A percentile compares a stretch with the other conserved stretches of the same genome.
Evolutionary conservation across 2,329 filamentous ascomycete species (phyloP).

Genomic region (Exophiala sp.): DNA sequence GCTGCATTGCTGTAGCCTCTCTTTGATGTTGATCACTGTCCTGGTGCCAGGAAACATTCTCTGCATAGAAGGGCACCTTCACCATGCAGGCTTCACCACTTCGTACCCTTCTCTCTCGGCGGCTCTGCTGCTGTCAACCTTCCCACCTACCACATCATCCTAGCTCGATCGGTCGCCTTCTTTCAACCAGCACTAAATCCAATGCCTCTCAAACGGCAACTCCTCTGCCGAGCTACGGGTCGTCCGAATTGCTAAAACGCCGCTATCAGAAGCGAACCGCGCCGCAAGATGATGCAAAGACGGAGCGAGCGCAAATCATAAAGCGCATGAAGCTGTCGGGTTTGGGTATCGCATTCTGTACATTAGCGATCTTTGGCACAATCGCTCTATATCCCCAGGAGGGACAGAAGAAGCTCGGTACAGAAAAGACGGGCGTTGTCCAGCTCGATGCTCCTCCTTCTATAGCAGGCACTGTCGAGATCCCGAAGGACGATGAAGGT

Average conservation of each 20-base stretch:
- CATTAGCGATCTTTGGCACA: constrained; percentile 40
- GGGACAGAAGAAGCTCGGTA: constrained; percentile 15
- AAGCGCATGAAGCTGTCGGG: constrained; percentile 23
- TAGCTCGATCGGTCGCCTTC: constrained; percentile 4
- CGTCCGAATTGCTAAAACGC: constrained; percentile 23
- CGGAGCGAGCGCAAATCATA: constrained; percentile 18
- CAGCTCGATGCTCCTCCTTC: constrained; percentile 42
- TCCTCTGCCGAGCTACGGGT: constrained; percentile 17
- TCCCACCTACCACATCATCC: constrained; percentile 1
- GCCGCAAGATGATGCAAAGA: constrained; percentile 10
- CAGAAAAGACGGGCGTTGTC: constrained; percentile 27
- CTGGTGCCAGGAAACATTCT: no score
- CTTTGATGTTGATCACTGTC: no score
- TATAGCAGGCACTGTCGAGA: constrained; percentile 34
- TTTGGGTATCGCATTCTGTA: constrained; percentile 38
- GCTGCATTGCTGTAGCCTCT: no score
- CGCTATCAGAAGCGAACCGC: constrained; percentile 17
- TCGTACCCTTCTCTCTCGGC: constrained; percentile 16
- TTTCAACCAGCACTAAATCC: constrained; percentile 16
- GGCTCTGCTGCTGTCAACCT: constrained; percentile 17
- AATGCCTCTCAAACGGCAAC: constrained; percentile 4
- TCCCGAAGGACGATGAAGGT: constrained; percentile 51
- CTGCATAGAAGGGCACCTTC: neutral
- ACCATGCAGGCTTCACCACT: constrained; percentile 20
- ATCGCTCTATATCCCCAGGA: constrained; percentile 29